Evolutionary conservation across 169 alveolate genomes (phyloP).

Genomic region (Eimeria maxima): DNA sequence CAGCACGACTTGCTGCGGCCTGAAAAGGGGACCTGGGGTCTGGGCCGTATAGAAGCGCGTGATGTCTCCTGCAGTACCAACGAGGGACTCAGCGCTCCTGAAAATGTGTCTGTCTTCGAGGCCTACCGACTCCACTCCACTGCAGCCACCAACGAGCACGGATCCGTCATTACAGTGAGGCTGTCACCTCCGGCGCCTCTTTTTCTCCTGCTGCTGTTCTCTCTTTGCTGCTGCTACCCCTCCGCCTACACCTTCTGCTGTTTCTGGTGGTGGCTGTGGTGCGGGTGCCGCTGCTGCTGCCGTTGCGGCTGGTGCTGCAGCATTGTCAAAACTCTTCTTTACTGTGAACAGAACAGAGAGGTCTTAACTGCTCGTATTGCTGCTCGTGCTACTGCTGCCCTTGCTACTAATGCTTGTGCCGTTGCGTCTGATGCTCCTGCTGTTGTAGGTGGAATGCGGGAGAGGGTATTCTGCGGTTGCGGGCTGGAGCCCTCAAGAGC

Average conservation of each 20-base stretch:
- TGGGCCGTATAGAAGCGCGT: not conserved
- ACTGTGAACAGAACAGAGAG: not conserved
- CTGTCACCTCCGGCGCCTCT: not conserved
- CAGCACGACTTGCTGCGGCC: slow-evolving; percentile 30
- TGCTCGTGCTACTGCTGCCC: not conserved
- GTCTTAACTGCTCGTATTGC: not conserved
- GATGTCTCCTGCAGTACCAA: slow-evolving; percentile 64
- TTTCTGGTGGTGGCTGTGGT: not conserved
- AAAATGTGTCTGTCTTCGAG: slow-evolving; percentile 70
- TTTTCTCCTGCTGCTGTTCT: not conserved
- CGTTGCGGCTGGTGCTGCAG: slow-evolving; percentile 1
- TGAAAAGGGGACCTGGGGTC: slow-evolving; percentile 64
- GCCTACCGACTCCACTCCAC: slow-evolving; percentile 66
- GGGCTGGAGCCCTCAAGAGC: slow-evolving; percentile 71
- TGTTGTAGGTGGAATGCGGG: slow-evolving; percentile 78
- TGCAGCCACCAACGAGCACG: slow-evolving; percentile 33
- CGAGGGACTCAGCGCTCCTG: slow-evolving; percentile 62
- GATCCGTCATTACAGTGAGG: slow-evolving; percentile 42
- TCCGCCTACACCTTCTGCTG: not conserved
- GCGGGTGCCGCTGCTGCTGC: not conserved
- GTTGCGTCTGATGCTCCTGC: not conserved
- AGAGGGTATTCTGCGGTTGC: slow-evolving; percentile 62
- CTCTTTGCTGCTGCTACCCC: not conserved
- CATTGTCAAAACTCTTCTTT: not conserved
- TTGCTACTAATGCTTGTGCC: not conserved